Evolutionary conservation across 768 basidiomycete genomes (phyloP).

Genomic region (Suillus hirtellus): DNA sequence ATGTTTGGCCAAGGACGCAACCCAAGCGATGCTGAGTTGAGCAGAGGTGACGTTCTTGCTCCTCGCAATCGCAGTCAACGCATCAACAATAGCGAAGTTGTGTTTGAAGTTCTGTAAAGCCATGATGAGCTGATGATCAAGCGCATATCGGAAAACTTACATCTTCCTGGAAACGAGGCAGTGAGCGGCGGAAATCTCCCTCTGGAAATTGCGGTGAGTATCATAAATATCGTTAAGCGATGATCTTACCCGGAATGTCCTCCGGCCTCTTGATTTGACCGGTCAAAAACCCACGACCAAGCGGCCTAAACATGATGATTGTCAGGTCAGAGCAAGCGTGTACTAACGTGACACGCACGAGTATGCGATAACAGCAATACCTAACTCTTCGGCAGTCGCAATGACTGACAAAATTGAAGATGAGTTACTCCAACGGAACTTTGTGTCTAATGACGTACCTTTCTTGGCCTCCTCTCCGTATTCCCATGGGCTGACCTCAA

Average conservation of each 20-base stretch:
- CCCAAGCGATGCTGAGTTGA: conserved; percentile 49
- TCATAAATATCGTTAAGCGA: background rate
- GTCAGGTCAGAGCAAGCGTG: conserved; percentile 7
- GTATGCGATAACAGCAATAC: conserved; percentile 60
- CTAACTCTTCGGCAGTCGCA: conserved; percentile 53
- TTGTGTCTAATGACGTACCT: conserved; percentile 22
- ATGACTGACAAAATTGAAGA: conserved; percentile 39
- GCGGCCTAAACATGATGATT: conserved; percentile 38
- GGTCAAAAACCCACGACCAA: conserved; percentile 54
- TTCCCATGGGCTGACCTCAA: conserved; percentile 65
- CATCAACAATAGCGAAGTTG: conserved; percentile 47
- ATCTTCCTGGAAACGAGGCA: conserved; percentile 50
- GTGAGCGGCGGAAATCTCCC: conserved; percentile 39
- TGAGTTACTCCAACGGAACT: background rate
- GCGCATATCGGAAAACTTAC: conserved; percentile 20
- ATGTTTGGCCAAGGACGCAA: conserved; percentile 37
- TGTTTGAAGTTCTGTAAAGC: conserved; percentile 36
- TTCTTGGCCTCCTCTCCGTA: conserved; percentile 53
- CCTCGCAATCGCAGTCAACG: conserved; percentile 39
- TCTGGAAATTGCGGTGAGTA: conserved; percentile 22
- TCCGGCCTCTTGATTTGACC: conserved; percentile 44
- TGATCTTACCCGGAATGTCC: conserved; percentile 33
- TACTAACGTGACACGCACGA: conserved; percentile 36
- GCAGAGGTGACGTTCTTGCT: conserved; percentile 44
- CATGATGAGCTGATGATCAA: conserved; percentile 1